These are phyloP conservation scores for Alternaria sp. DNA, from an alignment of 2,329 filamentous ascomycete species.

Conservation along the genomic window DNA sequence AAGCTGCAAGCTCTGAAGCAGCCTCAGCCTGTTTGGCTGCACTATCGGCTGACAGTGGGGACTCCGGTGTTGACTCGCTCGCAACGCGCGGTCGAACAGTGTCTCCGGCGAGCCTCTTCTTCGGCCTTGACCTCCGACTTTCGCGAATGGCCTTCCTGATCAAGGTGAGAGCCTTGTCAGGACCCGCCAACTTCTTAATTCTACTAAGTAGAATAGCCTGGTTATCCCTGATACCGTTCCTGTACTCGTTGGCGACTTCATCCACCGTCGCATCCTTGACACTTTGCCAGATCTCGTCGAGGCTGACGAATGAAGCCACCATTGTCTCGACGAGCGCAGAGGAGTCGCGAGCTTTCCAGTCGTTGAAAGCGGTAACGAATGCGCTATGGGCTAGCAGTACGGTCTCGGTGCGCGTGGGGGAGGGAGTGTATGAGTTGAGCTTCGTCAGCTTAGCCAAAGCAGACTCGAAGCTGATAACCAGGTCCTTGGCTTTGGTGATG, in stretches of 20 bases:
- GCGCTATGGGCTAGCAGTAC: constrained; percentile 74
- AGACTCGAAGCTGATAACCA: constrained; percentile 79
- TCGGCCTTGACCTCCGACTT: constrained; percentile 68
- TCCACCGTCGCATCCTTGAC: constrained; percentile 79
- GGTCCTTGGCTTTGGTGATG: constrained; percentile 76
- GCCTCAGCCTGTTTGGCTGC: constrained; percentile 47
- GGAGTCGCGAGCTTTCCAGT: constrained; percentile 83
- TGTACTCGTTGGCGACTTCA: constrained; percentile 76
- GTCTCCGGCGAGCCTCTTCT: constrained; percentile 72
- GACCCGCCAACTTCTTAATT: constrained; percentile 78
- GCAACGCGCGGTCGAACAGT: constrained; percentile 70
- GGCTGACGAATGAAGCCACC: constrained; percentile 84
- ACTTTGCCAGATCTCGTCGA: constrained; percentile 82
- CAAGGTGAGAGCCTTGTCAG: constrained; percentile 72
- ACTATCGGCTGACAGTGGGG: constrained; percentile 34
- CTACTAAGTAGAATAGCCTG: constrained; percentile 79
- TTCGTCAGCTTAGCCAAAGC: constrained; percentile 70
- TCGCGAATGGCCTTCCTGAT: constrained; percentile 78
- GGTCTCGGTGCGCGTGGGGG: constrained; percentile 65
- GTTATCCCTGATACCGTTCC: constrained; percentile 79
- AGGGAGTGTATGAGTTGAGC: constrained; percentile 71
- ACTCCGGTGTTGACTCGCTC: constrained; percentile 48
- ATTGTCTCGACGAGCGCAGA: constrained; percentile 80
- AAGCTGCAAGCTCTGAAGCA: constrained; percentile 38
- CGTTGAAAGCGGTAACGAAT: constrained; percentile 79